These are phyloP conservation scores for Discostella pseudostelligera DNA, from an alignment of 108 stramenopile species.

Conservation along the genomic window DNA sequence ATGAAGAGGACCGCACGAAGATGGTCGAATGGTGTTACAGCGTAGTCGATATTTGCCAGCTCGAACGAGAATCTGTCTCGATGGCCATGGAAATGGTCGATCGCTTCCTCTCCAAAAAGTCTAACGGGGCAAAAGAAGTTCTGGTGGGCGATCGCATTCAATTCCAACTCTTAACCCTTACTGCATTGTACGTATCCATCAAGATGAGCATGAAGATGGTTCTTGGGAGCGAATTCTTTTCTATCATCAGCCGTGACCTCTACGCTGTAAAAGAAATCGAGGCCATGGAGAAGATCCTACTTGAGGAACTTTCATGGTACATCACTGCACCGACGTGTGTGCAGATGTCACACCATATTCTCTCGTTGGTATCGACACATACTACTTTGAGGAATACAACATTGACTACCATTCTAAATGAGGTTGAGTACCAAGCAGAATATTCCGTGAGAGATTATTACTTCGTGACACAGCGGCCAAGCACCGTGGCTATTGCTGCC, in stretches of 20 bases:
- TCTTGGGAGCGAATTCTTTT: slow-evolving; percentile 47
- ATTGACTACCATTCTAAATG: slow-evolving; percentile 25
- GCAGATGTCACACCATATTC: slow-evolving; percentile 26
- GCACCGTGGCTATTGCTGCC: slow-evolving; percentile 35
- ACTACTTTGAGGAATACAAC: neutral
- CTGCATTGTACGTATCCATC: slow-evolving; percentile 55
- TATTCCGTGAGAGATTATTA: slow-evolving; percentile 28
- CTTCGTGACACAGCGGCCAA: slow-evolving; percentile 20
- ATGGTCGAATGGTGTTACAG: slow-evolving; percentile 30
- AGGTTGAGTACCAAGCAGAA: slow-evolving; percentile 39
- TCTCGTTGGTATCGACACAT: slow-evolving; percentile 13
- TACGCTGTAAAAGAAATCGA: slow-evolving; percentile 53
- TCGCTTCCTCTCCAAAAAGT: slow-evolving; percentile 21
- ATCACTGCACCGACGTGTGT: slow-evolving; percentile 32
- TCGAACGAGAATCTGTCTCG: slow-evolving; percentile 13
- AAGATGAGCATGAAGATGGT: slow-evolving; percentile 57
- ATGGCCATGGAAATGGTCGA: slow-evolving; percentile 25
- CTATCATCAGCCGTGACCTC: slow-evolving; percentile 50
- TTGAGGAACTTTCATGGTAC: slow-evolving; percentile 42
- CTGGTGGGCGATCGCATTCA: slow-evolving; percentile 35
- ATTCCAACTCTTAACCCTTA: slow-evolving; percentile 57
- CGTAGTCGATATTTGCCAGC: slow-evolving; percentile 14
- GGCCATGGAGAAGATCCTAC: slow-evolving; percentile 48
- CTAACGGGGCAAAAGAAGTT: too few relatives aligned
- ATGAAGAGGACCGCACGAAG: slow-evolving; percentile 7